phyloP scores from a whole-genome alignment of 768 basidiomycete genomes.

The Leccinum uliginosum region DNA sequence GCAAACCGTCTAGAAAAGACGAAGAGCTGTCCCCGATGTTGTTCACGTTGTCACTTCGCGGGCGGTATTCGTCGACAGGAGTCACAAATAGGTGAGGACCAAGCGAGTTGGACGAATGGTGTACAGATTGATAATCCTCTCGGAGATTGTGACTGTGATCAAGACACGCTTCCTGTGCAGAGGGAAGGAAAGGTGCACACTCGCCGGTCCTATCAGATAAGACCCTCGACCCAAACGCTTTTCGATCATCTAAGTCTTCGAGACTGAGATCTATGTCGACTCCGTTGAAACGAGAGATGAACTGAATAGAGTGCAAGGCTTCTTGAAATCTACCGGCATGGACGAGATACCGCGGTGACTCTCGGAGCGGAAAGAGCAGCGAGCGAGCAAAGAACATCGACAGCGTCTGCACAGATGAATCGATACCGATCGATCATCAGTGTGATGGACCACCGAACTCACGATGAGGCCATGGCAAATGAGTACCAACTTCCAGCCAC shows the following conservation, averaged over 20 bases:
- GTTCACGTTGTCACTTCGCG: slow-evolving; percentile 19
- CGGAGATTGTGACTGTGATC: slow-evolving; percentile 13
- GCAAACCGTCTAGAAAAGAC: slow-evolving; percentile 6
- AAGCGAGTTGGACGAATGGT: slow-evolving; percentile 26
- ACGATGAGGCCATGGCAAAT: slow-evolving; percentile 66
- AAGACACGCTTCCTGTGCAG: slow-evolving; percentile 12
- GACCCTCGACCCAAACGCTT: slow-evolving; percentile 17
- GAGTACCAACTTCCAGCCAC: slow-evolving; percentile 88
- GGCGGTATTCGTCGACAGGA: slow-evolving; percentile 24
- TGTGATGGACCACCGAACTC: slow-evolving; percentile 32
- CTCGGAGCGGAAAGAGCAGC: slow-evolving; percentile 86
- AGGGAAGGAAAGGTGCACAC: slow-evolving; percentile 24
- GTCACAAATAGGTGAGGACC: slow-evolving; percentile 22
- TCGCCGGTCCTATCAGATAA: slow-evolving; percentile 17
- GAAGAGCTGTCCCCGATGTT: slow-evolving; percentile 27
- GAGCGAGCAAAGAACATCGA: slow-evolving; percentile 88
- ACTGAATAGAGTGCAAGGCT: slow-evolving; percentile 74
- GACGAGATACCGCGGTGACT: slow-evolving; percentile 91
- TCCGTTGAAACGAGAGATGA: slow-evolving; percentile 87
- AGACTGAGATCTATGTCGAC: slow-evolving; percentile 60
- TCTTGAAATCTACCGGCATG: slow-evolving; percentile 82
- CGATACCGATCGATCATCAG: slow-evolving; percentile 21
- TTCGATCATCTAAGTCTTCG: slow-evolving; percentile 62
- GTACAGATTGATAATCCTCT: slow-evolving; percentile 27
- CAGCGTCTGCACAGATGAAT: slow-evolving; percentile 56